A percentile compares a stretch with the other conserved stretches of the same genome.
These are phyloP conservation scores for Corymbia maculata DNA, from an alignment of 345 rosid species.

Conservation along the genomic window DNA sequence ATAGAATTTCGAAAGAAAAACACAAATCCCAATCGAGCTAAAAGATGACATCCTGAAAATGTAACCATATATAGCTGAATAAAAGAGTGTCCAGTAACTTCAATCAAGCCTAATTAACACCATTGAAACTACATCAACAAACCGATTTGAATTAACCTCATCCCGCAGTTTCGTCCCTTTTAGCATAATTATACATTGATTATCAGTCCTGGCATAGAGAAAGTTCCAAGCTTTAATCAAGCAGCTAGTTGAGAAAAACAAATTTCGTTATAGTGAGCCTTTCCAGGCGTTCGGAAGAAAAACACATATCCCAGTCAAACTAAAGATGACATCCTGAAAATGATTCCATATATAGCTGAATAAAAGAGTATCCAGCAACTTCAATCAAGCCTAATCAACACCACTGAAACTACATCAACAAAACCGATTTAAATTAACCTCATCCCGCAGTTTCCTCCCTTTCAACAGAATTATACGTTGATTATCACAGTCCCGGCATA, in stretches of 20 bases:
- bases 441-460: not conserved
- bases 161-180: not conserved
- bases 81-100: not conserved
- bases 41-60: not conserved
- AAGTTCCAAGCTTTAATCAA: not conserved
- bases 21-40: not conserved
- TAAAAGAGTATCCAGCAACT: not conserved
- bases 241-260: not conserved
- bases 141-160: not conserved
- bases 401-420: not conserved
- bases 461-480: not conserved
- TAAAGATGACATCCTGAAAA: not conserved
- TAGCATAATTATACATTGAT: not conserved
- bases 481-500: not conserved
- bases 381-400: not conserved
- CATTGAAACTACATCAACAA: not conserved
- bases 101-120: not conserved
- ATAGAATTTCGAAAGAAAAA: not conserved
- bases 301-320: not conserved
- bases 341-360: not conserved
- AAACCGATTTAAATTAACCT: not conserved
- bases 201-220: not conserved
- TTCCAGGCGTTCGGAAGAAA: not conserved
- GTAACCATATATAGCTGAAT: not conserved
- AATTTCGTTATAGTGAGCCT: slow-evolving; percentile 49